Evolutionary conservation across 1,284 basidiomycete genomes (phyloP), one percentile per base, ranked within the genome.

Genomic region (Schizophyllum commune): DNA sequence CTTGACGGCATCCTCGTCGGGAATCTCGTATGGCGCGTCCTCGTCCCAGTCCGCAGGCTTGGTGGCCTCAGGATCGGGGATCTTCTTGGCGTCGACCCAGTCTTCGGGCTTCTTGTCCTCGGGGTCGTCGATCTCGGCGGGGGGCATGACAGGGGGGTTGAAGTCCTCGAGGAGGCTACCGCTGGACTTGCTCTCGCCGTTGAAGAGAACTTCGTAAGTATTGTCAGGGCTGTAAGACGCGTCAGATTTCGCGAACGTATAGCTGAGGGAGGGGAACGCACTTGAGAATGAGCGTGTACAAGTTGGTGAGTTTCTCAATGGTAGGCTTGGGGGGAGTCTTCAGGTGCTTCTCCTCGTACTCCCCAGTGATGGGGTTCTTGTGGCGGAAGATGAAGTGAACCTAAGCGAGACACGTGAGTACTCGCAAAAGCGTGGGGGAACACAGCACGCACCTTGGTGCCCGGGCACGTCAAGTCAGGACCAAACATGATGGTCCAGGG

Each of bases 1-100:
- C 79, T 92, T 96, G 66, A 76, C 80, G 54, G 96, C 96, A 7
- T 91, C 88, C 66, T 86, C 85, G 69, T 99, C 97, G 58, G 80
- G 77, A 69, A 99, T 92, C 74, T 95, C 90, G 69, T 91, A 89
- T 4, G 95, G 94, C 58, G 92, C 94, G 59, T 90, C 90, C 77
- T 98, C 96, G 73, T 98, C 94, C 96, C 96, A 98, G 75, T 98
- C 96, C 4, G 79, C 91, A 59, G 95, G 95, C 89, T 96, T 99
- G 69, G 74, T 84, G 34, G 94, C 94, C 0, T 87, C 84, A 6
- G 91, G 85, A 73, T 98, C 96, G 55, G 89, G 63, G 65, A 99
- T 98, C 72, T 83, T 86, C 74, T 89, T 86, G 57, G 83, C 79
- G 70, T 98, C 94, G 66, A 99, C 95, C 97, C 97, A 99, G 74